phyloP scores from a whole-genome alignment of 2,329 filamentous ascomycete genomes.

The Colletotrichum musicola region DNA sequence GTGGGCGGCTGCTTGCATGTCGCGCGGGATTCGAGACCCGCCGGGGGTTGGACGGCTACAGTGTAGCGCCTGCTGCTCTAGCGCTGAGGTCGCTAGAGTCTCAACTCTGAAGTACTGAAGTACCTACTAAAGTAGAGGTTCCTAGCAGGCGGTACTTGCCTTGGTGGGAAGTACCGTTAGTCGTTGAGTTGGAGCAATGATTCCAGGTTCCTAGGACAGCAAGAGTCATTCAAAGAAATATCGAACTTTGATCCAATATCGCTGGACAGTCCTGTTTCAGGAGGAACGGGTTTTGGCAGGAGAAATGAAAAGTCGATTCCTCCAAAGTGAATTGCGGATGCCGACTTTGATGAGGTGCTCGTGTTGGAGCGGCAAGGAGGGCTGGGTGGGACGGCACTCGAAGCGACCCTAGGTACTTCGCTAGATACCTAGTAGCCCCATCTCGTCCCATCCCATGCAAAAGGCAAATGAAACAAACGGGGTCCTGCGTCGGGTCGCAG shows the following conservation, averaged over 20 bases:
- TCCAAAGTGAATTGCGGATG: slow-evolving; percentile 15
- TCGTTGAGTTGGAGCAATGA: too few species aligned
- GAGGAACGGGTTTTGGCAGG: background rate
- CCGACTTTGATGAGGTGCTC: slow-evolving; percentile 29
- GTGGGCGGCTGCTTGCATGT: slow-evolving; percentile 22
- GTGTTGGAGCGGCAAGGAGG: slow-evolving; percentile 25
- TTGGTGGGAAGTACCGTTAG: too few species aligned
- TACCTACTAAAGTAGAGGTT: too few species aligned
- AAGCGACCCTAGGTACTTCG: too few species aligned
- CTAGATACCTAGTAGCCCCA: too few species aligned
- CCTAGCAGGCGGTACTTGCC: too few species aligned
- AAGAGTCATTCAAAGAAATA: background rate
- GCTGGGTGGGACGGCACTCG: slow-evolving; percentile 7
- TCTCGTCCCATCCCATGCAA: slow-evolving; percentile 2
- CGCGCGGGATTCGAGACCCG: background rate
- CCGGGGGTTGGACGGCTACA: background rate
- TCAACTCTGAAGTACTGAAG: too few species aligned
- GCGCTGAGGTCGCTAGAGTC: too few species aligned
- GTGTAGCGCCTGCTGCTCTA: background rate
- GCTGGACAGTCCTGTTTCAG: background rate
- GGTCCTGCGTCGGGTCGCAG: slow-evolving; percentile 26
- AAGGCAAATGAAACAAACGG: slow-evolving; percentile 30
- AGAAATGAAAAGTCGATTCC: slow-evolving; percentile 3
- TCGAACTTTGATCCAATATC: background rate
- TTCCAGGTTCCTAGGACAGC: too few species aligned